These are phyloP conservation scores for Posidonia australis DNA, from an alignment of 106 monocot genomes.

Conservation along the genomic window DNA sequence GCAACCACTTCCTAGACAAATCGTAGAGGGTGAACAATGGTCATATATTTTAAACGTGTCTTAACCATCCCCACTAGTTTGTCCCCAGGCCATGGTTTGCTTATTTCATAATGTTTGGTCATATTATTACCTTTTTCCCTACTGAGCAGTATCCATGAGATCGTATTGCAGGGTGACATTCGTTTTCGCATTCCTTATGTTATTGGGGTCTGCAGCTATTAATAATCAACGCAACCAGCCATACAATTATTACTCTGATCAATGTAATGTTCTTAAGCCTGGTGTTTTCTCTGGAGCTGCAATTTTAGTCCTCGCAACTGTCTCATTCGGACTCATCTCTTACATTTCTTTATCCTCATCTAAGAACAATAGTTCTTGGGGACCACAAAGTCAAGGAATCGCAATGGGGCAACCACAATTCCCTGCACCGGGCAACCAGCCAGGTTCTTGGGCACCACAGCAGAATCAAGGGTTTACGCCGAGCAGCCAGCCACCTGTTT, in stretches of 20 bases:
- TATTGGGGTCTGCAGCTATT: background rate
- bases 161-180: constrained; percentile 1
- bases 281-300: constrained; percentile 5
- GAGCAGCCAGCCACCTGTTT: background rate
- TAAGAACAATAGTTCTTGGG: background rate
- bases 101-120: background rate
- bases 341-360: background rate
- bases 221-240: background rate
- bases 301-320: background rate
- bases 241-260: background rate
- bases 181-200: background rate
- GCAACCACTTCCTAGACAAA: no score
- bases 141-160: background rate
- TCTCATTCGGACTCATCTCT: background rate
- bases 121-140: background rate
- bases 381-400: background rate
- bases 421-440: background rate
- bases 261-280: constrained; percentile 1
- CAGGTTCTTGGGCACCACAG: background rate
- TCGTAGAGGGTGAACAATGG: no score
- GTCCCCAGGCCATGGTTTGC: no score
- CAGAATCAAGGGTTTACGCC: background rate
- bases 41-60: no score
- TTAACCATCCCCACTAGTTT: no score
- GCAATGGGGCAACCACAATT: background rate